These are phyloP conservation scores for Solanum dulcamara DNA, from an alignment of 257 asterid genomes.

Conservation along the genomic window DNA sequence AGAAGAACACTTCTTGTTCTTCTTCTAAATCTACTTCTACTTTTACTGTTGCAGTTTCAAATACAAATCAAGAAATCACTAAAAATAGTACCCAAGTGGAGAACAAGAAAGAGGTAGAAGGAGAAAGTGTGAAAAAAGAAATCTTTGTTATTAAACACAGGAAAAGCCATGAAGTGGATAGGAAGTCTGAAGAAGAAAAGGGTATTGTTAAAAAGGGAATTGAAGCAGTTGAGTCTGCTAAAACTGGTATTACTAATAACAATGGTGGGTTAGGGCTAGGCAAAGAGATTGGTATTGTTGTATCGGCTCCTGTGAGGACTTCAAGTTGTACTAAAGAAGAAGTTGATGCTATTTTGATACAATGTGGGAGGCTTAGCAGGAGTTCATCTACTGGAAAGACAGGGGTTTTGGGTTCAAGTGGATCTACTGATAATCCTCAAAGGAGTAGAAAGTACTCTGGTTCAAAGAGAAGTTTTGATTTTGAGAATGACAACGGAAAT, in stretches of 20 bases:
- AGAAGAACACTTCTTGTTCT: constrained; percentile 43
- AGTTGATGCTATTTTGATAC: constrained; percentile 86
- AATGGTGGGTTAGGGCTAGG: background rate
- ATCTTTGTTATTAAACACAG: constrained; percentile 66
- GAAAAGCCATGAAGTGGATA: constrained; percentile 61
- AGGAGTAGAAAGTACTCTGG: constrained; percentile 67
- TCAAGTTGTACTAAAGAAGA: constrained; percentile 95
- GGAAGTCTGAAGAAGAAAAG: constrained; percentile 44
- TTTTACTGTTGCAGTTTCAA: constrained; percentile 5
- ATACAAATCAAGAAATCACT: constrained; percentile 19
- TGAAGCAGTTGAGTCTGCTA: constrained; percentile 17
- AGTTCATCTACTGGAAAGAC: constrained; percentile 76
- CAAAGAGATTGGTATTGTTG: constrained; percentile 8
- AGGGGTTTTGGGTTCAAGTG: constrained; percentile 13
- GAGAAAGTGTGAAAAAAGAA: constrained; percentile 51
- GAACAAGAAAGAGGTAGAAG: constrained; percentile 29
- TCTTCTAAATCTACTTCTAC: constrained; percentile 19
- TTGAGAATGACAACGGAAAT: constrained; percentile 46
- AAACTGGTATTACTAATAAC: background rate
- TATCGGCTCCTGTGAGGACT: constrained; percentile 58
- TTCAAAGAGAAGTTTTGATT: constrained; percentile 89
- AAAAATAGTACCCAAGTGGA: constrained; percentile 24
- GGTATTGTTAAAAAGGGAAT: constrained; percentile 13
- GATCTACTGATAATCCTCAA: constrained; percentile 18
- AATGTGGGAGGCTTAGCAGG: constrained; percentile 93